Percentiles rank a stretch among this genome's conserved stretches.
Evolutionary conservation across 176 grass and related monocot species (phyloP).

Genomic region (Aegilops sharonensis): DNA sequence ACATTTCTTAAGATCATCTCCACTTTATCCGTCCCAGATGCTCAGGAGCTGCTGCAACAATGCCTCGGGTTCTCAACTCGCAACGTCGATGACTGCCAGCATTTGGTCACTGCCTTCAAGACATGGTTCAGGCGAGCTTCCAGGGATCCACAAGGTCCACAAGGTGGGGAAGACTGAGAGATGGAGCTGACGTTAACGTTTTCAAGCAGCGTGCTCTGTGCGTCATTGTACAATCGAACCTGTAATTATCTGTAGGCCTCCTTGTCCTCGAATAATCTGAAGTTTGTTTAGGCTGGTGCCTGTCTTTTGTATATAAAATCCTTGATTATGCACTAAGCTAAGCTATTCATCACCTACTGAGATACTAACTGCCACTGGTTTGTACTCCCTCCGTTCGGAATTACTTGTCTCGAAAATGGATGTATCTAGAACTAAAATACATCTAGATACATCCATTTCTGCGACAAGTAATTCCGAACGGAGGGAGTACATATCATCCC

Average conservation of each 20-base stretch:
- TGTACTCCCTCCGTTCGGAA: neutral
- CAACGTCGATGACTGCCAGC: conserved; percentile 38
- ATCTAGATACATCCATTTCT: too few relatives aligned
- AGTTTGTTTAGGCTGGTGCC: neutral
- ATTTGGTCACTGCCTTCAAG: conserved; percentile 38
- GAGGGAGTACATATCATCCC: neutral
- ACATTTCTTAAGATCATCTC: conserved; percentile 86
- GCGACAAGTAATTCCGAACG: too few relatives aligned
- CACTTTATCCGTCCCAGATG: conserved; percentile 55
- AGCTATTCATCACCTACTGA: neutral
- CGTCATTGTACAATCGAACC: neutral
- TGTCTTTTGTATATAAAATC: conserved; percentile 3
- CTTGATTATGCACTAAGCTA: neutral
- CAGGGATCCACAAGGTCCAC: conserved; percentile 28
- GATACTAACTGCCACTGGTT: neutral
- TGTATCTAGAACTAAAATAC: too few relatives aligned
- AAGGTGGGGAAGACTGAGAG: conserved; percentile 17
- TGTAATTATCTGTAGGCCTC: conserved; percentile 16
- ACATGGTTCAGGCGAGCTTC: conserved; percentile 41
- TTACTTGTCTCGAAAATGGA: too few relatives aligned
- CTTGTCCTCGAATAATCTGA: conserved; percentile 1
- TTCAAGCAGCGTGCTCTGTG: neutral
- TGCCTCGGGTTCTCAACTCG: conserved; percentile 80
- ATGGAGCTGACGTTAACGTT: neutral
- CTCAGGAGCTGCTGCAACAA: conserved; percentile 70